phyloP scores from a whole-genome alignment of 148 eudicot species.

The Simmondsia chinensis region DNA sequence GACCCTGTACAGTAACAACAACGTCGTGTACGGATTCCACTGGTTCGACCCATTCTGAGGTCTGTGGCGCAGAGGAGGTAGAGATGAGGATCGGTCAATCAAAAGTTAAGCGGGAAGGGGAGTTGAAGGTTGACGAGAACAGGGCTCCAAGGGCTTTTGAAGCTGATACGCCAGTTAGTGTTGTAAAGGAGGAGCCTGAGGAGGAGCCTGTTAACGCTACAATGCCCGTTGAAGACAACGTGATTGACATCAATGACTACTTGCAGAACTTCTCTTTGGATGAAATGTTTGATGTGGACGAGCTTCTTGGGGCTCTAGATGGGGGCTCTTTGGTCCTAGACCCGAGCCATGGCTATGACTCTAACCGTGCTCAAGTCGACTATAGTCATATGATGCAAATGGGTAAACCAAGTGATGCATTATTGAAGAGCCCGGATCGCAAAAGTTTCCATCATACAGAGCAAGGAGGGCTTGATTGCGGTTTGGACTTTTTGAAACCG shows the following conservation, averaged over 20 bases:
- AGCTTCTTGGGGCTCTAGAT: slow-evolving; percentile 30
- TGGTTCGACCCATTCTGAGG: slow-evolving; percentile 28
- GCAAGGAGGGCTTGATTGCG: slow-evolving; percentile 12
- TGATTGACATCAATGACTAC: slow-evolving; percentile 6
- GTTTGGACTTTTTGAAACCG: slow-evolving; percentile 33
- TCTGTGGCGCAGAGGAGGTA: slow-evolving; percentile 9
- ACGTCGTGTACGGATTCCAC: slow-evolving; percentile 18
- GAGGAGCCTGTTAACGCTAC: slow-evolving; percentile 2
- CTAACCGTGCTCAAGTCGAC: slow-evolving; percentile 4
- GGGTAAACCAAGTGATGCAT: slow-evolving; percentile 6
- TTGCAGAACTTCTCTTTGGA: slow-evolving; percentile 10
- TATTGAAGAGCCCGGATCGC: slow-evolving; percentile 4
- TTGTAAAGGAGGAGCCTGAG: slow-evolving; percentile 18
- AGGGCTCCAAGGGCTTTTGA: not conserved
- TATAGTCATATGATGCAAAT: not conserved
- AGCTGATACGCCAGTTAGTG: not conserved
- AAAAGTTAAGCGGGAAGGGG: slow-evolving; percentile 8
- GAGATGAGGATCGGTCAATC: slow-evolving; percentile 1
- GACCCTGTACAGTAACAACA: slow-evolving; percentile 2
- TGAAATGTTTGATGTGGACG: slow-evolving; percentile 56
- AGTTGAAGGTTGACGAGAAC: slow-evolving; percentile 4
- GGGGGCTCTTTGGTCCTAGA: slow-evolving; percentile 8
- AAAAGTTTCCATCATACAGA: slow-evolving; percentile 9
- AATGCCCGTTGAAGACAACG: too few relatives aligned
- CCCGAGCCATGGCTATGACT: not conserved